phyloP scores from a whole-genome alignment of 192 early-diverging fungal species.

The Gorgonomyces haynaldii region DNA sequence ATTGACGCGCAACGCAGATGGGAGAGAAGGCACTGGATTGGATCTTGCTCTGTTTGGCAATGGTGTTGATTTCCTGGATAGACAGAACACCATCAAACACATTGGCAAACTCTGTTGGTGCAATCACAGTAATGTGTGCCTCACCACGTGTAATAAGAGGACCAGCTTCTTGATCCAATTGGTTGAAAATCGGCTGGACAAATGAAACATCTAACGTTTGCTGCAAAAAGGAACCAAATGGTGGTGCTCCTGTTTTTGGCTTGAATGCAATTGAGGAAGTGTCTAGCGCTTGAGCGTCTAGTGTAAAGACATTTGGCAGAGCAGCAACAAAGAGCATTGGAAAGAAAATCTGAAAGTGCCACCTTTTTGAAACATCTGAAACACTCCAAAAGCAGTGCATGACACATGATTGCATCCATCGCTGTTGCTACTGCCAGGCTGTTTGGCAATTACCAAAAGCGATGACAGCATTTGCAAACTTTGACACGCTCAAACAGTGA shows the following conservation, averaged over 20 bases:
- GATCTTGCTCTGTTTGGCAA: constrained; percentile 38
- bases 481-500: no score
- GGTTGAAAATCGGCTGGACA: constrained; percentile 35
- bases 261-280: background rate
- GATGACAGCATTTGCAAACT: no score
- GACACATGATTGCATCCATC: no score
- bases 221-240: constrained; percentile 38
- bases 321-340: no score
- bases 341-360: no score
- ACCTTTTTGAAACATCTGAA: no score
- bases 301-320: no score
- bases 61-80: constrained; percentile 50
- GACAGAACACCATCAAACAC: constrained; percentile 47
- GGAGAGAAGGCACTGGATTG: constrained; percentile 40
- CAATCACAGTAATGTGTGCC: constrained; percentile 58
- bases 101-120: constrained; percentile 54
- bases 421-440: no score
- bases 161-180: constrained; percentile 29
- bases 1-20: constrained; percentile 51
- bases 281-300: background rate
- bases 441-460: no score
- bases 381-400: no score
- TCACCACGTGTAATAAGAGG: constrained; percentile 43
- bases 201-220: constrained; percentile 47
- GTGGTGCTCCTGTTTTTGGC: background rate